Percentiles rank a stretch among this genome's conserved stretches.
Conservation (phyloP, 768 basidiomycete genomes). For the Arthromyces matolae region DNA sequence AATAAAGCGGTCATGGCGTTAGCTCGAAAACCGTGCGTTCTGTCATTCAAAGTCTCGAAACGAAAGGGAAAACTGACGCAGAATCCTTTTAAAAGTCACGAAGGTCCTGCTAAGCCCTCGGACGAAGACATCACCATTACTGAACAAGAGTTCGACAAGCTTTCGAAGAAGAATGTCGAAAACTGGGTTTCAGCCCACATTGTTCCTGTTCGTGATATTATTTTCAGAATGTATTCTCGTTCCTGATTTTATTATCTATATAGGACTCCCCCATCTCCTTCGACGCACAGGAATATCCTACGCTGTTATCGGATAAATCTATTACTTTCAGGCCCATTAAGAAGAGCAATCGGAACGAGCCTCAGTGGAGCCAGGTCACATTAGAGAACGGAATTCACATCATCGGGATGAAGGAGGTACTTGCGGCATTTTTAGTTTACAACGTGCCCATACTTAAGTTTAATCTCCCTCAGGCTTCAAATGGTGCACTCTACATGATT, state of each 20-base stretch:
- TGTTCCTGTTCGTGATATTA: constrained; percentile 54
- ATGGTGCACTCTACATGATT: constrained; percentile 57
- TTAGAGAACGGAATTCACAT: constrained; percentile 57
- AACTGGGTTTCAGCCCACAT: constrained; percentile 83
- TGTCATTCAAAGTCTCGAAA: neutral
- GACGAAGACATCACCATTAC: constrained; percentile 53
- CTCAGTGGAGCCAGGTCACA: constrained; percentile 57
- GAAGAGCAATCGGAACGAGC: constrained; percentile 30
- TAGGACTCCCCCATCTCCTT: constrained; percentile 49
- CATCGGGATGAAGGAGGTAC: constrained; percentile 58
- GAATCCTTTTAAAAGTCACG: constrained; percentile 43
- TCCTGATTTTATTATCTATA: neutral
- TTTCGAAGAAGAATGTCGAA: constrained; percentile 64
- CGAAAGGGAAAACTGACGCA: constrained; percentile 1
- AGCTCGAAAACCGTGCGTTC: constrained; percentile 73
- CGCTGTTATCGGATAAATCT: constrained; percentile 55
- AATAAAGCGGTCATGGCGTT: constrained; percentile 87
- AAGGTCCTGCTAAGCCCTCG: constrained; percentile 38
- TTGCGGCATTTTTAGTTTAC: neutral
- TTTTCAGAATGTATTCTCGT: neutral
- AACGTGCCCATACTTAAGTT: too few relatives aligned
- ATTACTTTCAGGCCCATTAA: constrained; percentile 48
- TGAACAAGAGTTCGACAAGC: constrained; percentile 61
- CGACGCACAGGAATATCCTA: constrained; percentile 44
- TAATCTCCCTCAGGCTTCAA: constrained; percentile 36